Conservation (phyloP, 108 stramenopile genomes). For the Conticribra guillardii region DNA sequence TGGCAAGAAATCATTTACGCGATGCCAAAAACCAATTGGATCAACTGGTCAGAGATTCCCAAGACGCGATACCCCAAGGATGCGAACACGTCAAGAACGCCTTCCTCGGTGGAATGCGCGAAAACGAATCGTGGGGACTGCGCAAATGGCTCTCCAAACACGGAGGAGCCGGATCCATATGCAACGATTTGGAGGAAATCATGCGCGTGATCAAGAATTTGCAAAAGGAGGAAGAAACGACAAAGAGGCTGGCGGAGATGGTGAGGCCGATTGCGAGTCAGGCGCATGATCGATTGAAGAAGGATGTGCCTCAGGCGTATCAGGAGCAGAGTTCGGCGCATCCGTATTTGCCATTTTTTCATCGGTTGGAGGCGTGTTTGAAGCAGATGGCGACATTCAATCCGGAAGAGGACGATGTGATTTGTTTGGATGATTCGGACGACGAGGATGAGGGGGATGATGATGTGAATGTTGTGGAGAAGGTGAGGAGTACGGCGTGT, state of each 20-base stretch:
- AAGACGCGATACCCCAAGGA: constrained; percentile 52
- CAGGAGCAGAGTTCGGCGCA: constrained; percentile 85
- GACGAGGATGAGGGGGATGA: constrained; percentile 47
- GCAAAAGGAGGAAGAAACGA: constrained; percentile 53
- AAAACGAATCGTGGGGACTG: constrained; percentile 89
- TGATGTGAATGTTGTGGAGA: constrained; percentile 14
- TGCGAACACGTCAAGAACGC: constrained; percentile 84
- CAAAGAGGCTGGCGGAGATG: constrained; percentile 62
- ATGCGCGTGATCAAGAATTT: constrained; percentile 62
- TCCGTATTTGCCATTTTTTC: constrained; percentile 91
- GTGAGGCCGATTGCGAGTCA: constrained; percentile 71
- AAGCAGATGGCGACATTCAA: constrained; percentile 84
- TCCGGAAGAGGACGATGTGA: constrained; percentile 87
- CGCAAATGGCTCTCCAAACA: constrained; percentile 86
- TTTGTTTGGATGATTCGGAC: constrained; percentile 77
- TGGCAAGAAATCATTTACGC: constrained; percentile 54
- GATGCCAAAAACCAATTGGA: constrained; percentile 61
- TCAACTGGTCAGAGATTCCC: constrained; percentile 59
- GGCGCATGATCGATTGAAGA: constrained; percentile 66
- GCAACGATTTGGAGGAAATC: constrained; percentile 84
- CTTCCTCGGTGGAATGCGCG: constrained; percentile 89
- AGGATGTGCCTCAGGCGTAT: constrained; percentile 84
- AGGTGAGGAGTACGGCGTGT: background rate
- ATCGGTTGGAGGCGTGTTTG: constrained; percentile 79
- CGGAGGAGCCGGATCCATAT: constrained; percentile 80